These are phyloP conservation scores for Aurifilum marmelostoma DNA, from an alignment of 2,329 filamentous ascomycete genomes.

Conservation along the genomic window DNA sequence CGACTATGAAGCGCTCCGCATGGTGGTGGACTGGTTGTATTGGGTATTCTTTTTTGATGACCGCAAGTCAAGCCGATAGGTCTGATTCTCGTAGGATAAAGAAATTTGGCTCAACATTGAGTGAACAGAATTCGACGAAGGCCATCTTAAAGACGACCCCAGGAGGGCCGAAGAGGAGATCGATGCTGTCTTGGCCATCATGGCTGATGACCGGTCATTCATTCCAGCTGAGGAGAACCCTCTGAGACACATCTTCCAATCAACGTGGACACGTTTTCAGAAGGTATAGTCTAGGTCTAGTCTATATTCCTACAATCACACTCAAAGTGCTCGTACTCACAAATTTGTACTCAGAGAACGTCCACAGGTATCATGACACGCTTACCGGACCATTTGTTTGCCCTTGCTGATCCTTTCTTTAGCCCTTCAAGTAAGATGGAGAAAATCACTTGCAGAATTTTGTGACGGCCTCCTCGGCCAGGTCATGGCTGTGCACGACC, in stretches of 20 bases:
- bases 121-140: neutral
- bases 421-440: neutral
- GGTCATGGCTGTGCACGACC: neutral
- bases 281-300: neutral
- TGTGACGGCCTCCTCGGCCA: neutral
- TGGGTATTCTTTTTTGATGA: constrained; percentile 6
- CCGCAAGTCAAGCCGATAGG: neutral
- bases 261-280: neutral
- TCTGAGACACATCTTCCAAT: neutral
- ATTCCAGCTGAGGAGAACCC: neutral
- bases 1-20: constrained; percentile 1
- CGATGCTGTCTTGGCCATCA: neutral
- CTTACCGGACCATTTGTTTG: no score
- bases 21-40: constrained; percentile 28
- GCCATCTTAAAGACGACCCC: neutral
- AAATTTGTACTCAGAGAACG: neutral
- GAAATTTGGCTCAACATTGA: neutral
- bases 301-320: neutral
- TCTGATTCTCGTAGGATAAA: neutral
- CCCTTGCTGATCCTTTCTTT: neutral
- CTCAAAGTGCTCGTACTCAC: neutral
- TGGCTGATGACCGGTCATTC: neutral
- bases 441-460: neutral
- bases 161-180: neutral
- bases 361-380: neutral